Conservation (phyloP, 768 basidiomycete species). For the Exsudoporus frostii region DNA sequence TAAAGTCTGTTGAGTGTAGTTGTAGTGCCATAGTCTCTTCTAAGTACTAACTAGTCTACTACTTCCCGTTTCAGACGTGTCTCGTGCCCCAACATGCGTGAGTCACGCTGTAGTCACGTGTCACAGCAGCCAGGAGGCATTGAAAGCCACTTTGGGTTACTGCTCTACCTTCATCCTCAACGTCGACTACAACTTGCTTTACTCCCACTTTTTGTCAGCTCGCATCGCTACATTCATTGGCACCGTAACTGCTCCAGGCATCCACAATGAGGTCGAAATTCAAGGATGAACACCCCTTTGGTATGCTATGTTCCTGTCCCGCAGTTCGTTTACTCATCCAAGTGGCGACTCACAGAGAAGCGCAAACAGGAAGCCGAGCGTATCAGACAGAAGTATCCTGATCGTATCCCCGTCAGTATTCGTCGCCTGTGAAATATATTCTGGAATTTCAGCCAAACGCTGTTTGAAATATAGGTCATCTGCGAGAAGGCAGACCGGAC, state of each 20-base stretch:
- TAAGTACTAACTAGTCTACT: too few relatives aligned
- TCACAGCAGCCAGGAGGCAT: conserved; percentile 33
- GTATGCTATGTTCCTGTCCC: conserved; percentile 41
- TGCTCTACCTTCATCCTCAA: conserved; percentile 20
- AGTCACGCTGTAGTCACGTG: conserved; percentile 32
- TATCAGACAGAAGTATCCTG: conserved; percentile 97
- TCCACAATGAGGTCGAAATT: conserved; percentile 85
- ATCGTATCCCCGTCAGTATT: conserved; percentile 87
- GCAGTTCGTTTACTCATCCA: conserved; percentile 34
- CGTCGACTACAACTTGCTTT: conserved; percentile 25
- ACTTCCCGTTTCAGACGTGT: conserved; percentile 16
- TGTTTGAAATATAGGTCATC: conserved; percentile 67
- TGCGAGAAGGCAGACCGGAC: conserved; percentile 99
- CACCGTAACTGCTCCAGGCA: conserved; percentile 1
- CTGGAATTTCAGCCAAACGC: conserved; percentile 8
- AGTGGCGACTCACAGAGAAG: conserved; percentile 65
- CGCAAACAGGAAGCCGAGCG: conserved; percentile 99
- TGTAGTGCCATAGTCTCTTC: not conserved
- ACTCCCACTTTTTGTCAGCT: conserved; percentile 6
- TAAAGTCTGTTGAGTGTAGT: not conserved
- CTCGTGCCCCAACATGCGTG: conserved; percentile 12
- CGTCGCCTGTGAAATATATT: not conserved
- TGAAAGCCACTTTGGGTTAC: conserved; percentile 26
- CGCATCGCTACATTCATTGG: conserved; percentile 1
- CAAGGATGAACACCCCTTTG: conserved; percentile 99